Evolutionary conservation across 805 yeast genomes (phyloP).

Genomic region (Yarrowia deformans): DNA sequence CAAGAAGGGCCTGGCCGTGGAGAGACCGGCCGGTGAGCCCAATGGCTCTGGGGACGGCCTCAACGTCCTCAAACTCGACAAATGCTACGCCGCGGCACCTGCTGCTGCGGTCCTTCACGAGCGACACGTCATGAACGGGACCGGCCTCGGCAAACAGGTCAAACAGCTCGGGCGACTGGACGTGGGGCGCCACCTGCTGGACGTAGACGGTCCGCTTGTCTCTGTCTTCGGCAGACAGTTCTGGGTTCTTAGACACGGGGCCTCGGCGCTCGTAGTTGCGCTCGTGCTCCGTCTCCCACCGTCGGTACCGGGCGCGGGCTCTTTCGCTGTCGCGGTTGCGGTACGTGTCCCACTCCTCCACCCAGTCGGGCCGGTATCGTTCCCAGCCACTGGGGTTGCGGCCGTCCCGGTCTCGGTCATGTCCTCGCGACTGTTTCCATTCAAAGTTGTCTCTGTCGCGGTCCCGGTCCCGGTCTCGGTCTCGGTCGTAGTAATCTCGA

Average conservation of each 20-base stretch:
- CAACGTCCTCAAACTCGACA: conserved; percentile 49
- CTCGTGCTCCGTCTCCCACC: conserved; percentile 38
- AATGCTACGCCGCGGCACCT: conserved; percentile 51
- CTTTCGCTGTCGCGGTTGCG: conserved; percentile 19
- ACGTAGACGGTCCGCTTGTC: conserved; percentile 50
- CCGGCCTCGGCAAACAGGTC: conserved; percentile 51
- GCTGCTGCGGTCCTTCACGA: conserved; percentile 49
- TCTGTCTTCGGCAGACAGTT: conserved; percentile 13
- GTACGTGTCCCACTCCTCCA: conserved; percentile 32
- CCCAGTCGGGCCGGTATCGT: conserved; percentile 15
- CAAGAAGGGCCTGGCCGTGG: conserved; percentile 45
- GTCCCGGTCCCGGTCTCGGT: not conserved
- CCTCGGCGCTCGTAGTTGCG: conserved; percentile 35
- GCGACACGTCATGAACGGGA: conserved; percentile 50
- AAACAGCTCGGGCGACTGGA: conserved; percentile 48
- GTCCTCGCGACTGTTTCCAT: not conserved
- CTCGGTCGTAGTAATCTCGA: conserved; percentile 2
- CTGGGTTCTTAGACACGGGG: conserved; percentile 1
- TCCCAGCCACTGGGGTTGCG: conserved; percentile 17
- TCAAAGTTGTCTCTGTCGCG: not conserved
- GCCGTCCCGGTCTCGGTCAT: not conserved
- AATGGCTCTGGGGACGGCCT: conserved; percentile 48
- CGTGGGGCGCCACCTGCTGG: conserved; percentile 49
- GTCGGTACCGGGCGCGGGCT: conserved; percentile 28
- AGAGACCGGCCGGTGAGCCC: conserved; percentile 49